These are phyloP conservation scores for Phytophthora sp. DNA, from an alignment of 352 stramenopile genomes.

Conservation along the genomic window DNA sequence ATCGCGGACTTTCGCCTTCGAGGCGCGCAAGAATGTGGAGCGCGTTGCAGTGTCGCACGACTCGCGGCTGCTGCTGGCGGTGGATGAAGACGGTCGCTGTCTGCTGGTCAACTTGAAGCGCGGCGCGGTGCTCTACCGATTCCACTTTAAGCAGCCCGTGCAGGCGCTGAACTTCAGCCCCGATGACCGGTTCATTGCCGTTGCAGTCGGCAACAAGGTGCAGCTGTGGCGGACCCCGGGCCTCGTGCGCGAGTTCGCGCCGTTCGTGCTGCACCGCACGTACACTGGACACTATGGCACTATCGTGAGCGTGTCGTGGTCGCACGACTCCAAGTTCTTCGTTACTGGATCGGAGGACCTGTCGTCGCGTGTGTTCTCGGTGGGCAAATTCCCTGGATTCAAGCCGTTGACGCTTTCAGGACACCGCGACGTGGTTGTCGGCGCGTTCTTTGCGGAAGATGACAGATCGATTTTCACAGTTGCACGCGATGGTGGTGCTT, in stretches of 20 bases:
- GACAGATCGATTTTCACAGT: constrained; percentile 88
- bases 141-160: constrained; percentile 95
- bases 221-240: constrained; percentile 91
- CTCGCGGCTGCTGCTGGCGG: constrained; percentile 87
- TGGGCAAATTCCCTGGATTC: constrained; percentile 76
- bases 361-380: constrained; percentile 87
- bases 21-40: constrained; percentile 91
- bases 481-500: constrained; percentile 85
- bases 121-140: constrained; percentile 91
- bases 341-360: constrained; percentile 90
- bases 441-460: constrained; percentile 86
- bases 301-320: constrained; percentile 87
- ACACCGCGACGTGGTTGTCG: constrained; percentile 88
- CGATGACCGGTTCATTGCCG: constrained; percentile 88
- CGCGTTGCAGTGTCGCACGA: constrained; percentile 89
- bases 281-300: constrained; percentile 91
- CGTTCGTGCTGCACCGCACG: constrained; percentile 89
- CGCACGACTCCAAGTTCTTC: constrained; percentile 90
- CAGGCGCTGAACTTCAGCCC: constrained; percentile 89
- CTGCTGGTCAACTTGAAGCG: constrained; percentile 92
- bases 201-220: constrained; percentile 91
- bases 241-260: constrained; percentile 90
- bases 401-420: constrained; percentile 88
- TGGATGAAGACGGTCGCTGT: constrained; percentile 91
- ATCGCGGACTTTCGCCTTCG: constrained; percentile 91